Conservation (phyloP, 176 grass and related monocot species). For the Pharus latifolius region DNA sequence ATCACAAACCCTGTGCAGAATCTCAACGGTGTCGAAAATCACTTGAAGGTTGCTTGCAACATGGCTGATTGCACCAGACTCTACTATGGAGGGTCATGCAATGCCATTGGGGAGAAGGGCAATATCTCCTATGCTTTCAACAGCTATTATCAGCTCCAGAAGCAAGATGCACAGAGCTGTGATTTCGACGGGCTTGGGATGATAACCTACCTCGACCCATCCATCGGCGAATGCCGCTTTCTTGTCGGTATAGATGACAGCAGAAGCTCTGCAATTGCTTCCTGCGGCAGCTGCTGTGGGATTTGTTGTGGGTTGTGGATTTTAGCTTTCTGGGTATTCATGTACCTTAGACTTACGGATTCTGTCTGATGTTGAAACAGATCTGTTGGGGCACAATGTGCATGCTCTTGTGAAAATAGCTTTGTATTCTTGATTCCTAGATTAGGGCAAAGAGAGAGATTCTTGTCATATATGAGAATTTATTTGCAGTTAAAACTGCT, state of each 20-base stretch:
- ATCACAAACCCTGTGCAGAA: conserved; percentile 49
- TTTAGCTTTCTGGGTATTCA: conserved; percentile 48
- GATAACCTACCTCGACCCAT: conserved; percentile 86
- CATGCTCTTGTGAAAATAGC: conserved; percentile 8
- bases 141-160: conserved; percentile 90
- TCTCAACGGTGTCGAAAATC: conserved; percentile 37
- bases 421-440: conserved; percentile 5
- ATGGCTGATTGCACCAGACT: conserved; percentile 80
- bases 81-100: conserved; percentile 70
- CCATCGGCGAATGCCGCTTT: conserved; percentile 65
- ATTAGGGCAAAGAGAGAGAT: background rate
- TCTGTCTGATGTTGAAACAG: conserved; percentile 17
- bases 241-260: conserved; percentile 65
- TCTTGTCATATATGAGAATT: background rate
- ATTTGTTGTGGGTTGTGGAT: conserved; percentile 36
- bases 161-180: conserved; percentile 73
- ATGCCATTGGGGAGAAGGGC: conserved; percentile 69
- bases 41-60: conserved; percentile 73
- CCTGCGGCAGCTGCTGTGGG: conserved; percentile 19
- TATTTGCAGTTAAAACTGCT: background rate
- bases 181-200: conserved; percentile 74
- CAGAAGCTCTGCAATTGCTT: conserved; percentile 25
- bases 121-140: conserved; percentile 92
- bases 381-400: conserved; percentile 1
- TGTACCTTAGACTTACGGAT: conserved; percentile 54